Evolutionary conservation across 768 basidiomycete species (phyloP).

Genomic region (Dentipellis fragilis): DNA sequence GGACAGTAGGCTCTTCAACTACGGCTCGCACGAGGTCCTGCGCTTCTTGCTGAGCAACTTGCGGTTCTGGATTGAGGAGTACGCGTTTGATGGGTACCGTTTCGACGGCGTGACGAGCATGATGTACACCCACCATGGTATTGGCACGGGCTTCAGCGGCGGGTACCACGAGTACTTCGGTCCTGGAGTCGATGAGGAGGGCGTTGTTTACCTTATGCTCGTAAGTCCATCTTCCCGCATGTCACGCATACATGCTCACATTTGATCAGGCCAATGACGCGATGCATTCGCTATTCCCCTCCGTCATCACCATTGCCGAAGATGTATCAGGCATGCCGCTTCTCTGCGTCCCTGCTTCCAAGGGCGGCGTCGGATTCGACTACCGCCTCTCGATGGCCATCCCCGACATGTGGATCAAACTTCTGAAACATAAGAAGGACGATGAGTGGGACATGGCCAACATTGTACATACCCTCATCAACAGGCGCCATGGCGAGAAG

Average conservation of each 20-base stretch:
- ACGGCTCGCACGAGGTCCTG: conserved; percentile 87
- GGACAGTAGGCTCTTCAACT: conserved; percentile 98
- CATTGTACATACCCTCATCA: conserved; percentile 84
- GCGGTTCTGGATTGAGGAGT: conserved; percentile 92
- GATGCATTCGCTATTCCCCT: conserved; percentile 73
- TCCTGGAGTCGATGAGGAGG: conserved; percentile 72
- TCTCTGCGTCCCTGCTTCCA: conserved; percentile 64
- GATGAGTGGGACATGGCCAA: conserved; percentile 81
- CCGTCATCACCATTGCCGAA: conserved; percentile 87
- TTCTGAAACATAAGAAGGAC: conserved; percentile 86
- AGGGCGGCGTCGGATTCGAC: conserved; percentile 94
- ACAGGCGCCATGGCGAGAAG: conserved; percentile 83
- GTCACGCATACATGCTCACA: background rate
- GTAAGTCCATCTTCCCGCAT: conserved; percentile 36
- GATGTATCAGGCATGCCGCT: conserved; percentile 99
- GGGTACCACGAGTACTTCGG: conserved; percentile 99
- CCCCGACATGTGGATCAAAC: conserved; percentile 99
- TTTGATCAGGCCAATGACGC: conserved; percentile 76
- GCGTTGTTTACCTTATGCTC: conserved; percentile 93
- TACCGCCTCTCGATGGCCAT: conserved; percentile 98
- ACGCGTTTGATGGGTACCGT: conserved; percentile 93
- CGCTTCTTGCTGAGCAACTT: conserved; percentile 93
- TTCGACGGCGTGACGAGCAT: conserved; percentile 99
- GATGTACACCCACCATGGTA: conserved; percentile 99
- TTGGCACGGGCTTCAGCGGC: conserved; percentile 94